These are phyloP conservation scores for Ceratocystis ficicola DNA, from an alignment of 2,329 filamentous ascomycete genomes.

Conservation along the genomic window DNA sequence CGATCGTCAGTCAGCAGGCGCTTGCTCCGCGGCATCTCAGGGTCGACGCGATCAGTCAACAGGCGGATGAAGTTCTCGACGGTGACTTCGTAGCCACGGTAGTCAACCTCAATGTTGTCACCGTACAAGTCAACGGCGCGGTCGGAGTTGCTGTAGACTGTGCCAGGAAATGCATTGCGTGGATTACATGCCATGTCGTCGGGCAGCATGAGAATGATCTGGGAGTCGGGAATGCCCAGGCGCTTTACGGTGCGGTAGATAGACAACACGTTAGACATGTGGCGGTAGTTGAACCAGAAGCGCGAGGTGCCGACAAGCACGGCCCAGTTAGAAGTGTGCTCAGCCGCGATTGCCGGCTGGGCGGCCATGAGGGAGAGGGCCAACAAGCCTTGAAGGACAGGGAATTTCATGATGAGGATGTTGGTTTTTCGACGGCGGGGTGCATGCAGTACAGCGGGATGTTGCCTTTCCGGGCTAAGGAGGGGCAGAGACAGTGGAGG, in stretches of 20 bases:
- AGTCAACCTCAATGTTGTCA: slow-evolving; percentile 98
- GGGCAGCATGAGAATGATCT: slow-evolving; percentile 99
- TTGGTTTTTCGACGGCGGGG: not conserved
- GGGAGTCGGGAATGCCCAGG: slow-evolving; percentile 91
- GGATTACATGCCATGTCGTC: slow-evolving; percentile 99
- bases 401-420: slow-evolving; percentile 32
- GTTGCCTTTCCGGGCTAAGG: too few relatives aligned
- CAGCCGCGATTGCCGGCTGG: slow-evolving; percentile 38
- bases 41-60: slow-evolving; percentile 83
- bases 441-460: not conserved
- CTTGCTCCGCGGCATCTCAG: slow-evolving; percentile 91
- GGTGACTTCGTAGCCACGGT: slow-evolving; percentile 94
- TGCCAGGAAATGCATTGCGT: slow-evolving; percentile 92
- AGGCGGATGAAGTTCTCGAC: slow-evolving; percentile 97
- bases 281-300: slow-evolving; percentile 99
- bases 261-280: slow-evolving; percentile 93
- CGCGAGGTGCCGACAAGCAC: slow-evolving; percentile 96
- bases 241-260: slow-evolving; percentile 97
- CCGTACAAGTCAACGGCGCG: slow-evolving; percentile 92
- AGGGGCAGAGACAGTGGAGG: too few relatives aligned
- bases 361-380: slow-evolving; percentile 32
- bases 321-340: slow-evolving; percentile 98
- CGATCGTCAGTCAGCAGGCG: slow-evolving; percentile 85
- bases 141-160: slow-evolving; percentile 96
- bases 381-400: slow-evolving; percentile 34